phyloP scores from a whole-genome alignment of 2,329 filamentous ascomycete species.

The Sporothrix schenckii region DNA sequence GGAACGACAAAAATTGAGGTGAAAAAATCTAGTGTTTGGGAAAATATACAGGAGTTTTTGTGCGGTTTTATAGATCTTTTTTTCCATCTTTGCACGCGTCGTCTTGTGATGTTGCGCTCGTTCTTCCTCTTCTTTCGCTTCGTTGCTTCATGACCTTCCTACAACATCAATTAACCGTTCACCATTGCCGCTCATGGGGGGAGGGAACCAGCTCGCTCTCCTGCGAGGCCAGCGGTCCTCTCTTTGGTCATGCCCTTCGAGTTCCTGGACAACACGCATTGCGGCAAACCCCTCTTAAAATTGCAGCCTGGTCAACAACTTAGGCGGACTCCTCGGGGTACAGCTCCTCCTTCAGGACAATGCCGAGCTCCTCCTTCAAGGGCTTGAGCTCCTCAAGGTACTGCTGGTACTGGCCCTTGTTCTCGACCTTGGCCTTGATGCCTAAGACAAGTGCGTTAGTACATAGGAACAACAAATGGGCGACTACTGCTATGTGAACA shows the following conservation, averaged over 20 bases:
- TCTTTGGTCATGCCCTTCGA: background rate
- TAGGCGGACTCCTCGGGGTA: constrained; percentile 60
- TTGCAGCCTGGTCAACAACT: background rate
- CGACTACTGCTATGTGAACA: background rate
- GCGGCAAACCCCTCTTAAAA: background rate
- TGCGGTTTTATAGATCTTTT: constrained; percentile 20
- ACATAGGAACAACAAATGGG: background rate
- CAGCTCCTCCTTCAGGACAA: constrained; percentile 88
- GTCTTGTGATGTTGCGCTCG: constrained; percentile 16
- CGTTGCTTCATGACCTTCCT: constrained; percentile 16
- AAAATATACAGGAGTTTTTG: constrained; percentile 17
- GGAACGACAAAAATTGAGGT: constrained; percentile 15
- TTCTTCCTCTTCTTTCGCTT: background rate
- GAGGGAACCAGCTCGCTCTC: background rate
- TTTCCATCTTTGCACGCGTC: constrained; percentile 12
- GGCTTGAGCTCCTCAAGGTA: constrained; percentile 92
- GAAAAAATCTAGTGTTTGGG: constrained; percentile 15
- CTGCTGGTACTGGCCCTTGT: constrained; percentile 94
- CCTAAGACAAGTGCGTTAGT: constrained; percentile 54
- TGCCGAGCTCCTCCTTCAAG: constrained; percentile 89
- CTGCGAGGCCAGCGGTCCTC: background rate
- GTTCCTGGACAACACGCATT: background rate
- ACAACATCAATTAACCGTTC: background rate
- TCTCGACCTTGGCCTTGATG: constrained; percentile 99
- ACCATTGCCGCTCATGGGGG: background rate